These are phyloP conservation scores for Erigeron canadensis DNA, from an alignment of 129 eudicot genomes.

Conservation along the genomic window DNA sequence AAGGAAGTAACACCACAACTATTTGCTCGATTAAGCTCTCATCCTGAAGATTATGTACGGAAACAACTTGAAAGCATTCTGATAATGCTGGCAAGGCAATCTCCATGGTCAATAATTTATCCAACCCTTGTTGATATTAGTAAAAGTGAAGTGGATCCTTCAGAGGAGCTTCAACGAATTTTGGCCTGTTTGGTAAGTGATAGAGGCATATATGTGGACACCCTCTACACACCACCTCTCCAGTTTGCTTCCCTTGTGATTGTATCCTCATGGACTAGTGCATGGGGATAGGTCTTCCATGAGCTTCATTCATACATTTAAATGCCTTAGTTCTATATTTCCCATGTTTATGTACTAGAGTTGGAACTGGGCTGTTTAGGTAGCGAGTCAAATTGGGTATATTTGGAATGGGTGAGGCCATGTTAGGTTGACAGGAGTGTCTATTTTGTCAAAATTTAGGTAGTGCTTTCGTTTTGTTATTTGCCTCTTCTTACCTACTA, in stretches of 20 bases:
- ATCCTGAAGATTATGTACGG: constrained; percentile 88
- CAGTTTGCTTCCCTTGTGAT: background rate
- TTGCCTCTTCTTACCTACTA: too few relatives aligned
- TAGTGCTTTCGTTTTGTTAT: too few relatives aligned
- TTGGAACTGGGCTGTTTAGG: background rate
- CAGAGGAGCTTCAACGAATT: constrained; percentile 83
- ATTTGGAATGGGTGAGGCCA: background rate
- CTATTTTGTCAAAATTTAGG: background rate
- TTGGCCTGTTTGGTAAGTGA: constrained; percentile 78
- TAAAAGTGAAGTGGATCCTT: constrained; percentile 67
- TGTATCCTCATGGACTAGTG: background rate
- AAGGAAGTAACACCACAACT: constrained; percentile 95
- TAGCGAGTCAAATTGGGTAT: background rate
- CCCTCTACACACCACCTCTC: background rate
- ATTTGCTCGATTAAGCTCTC: constrained; percentile 95
- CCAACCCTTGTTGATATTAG: constrained; percentile 93
- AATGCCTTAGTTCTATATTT: background rate
- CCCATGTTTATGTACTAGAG: background rate
- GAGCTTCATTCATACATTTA: background rate
- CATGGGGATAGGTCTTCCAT: background rate
- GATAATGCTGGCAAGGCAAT: constrained; percentile 81
- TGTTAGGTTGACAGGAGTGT: background rate
- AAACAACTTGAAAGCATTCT: constrained; percentile 79
- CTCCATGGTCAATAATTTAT: constrained; percentile 93
- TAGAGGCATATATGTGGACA: background rate